A percentile compares a stretch with the other conserved stretches of the same genome.
These are phyloP conservation scores for Phytophthora cryptogea DNA, from an alignment of 352 stramenopile species.

Conservation along the genomic window DNA sequence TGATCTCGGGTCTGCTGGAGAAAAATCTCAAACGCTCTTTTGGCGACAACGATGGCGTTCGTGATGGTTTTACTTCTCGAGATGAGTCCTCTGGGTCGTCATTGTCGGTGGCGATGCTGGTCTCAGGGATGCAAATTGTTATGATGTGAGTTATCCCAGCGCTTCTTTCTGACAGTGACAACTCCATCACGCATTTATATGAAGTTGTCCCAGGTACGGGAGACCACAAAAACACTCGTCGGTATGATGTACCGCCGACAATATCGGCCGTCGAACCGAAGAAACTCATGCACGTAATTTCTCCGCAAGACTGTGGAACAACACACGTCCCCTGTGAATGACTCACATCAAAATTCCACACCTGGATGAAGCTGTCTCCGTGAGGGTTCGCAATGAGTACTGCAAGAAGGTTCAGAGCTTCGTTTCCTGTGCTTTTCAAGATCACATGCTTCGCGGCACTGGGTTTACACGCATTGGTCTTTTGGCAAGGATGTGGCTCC, in stretches of 20 bases:
- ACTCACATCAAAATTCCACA: slow-evolving; percentile 78
- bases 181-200: slow-evolving; percentile 30
- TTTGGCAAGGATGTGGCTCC: neutral
- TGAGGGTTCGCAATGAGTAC: slow-evolving; percentile 44
- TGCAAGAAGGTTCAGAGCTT: slow-evolving; percentile 50
- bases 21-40: slow-evolving; percentile 26
- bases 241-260: slow-evolving; percentile 50
- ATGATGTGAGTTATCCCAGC: slow-evolving; percentile 23
- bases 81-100: neutral
- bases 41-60: slow-evolving; percentile 4
- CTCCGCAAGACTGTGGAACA: slow-evolving; percentile 24
- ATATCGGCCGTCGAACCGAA: slow-evolving; percentile 50
- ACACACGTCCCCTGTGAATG: slow-evolving; percentile 68
- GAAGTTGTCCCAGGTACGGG: slow-evolving; percentile 24
- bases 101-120: neutral
- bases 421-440: slow-evolving; percentile 54
- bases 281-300: slow-evolving; percentile 69
- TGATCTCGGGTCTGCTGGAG: slow-evolving; percentile 24
- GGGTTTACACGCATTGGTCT: neutral
- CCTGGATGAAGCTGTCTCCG: slow-evolving; percentile 66
- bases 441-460: slow-evolving; percentile 46
- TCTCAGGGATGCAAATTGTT: slow-evolving; percentile 15
- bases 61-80: neutral
- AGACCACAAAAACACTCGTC: slow-evolving; percentile 58
- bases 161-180: slow-evolving; percentile 2